A percentile compares a stretch with the other conserved stretches of the same genome.
Conservation (phyloP, 2,329 filamentous ascomycete genomes). For the Hypoxylon sp. region DNA sequence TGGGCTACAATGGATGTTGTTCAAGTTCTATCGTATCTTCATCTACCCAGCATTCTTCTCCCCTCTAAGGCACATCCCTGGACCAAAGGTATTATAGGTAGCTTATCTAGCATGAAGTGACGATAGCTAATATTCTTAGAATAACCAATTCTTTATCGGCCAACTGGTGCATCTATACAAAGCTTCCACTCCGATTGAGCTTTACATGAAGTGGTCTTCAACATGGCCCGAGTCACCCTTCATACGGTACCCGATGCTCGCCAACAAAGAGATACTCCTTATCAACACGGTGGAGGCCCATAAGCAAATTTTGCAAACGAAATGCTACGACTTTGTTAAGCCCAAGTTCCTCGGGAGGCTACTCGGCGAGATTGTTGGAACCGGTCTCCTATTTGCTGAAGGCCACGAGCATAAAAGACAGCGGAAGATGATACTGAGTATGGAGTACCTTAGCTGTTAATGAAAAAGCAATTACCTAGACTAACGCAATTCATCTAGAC, state of each 20-base stretch:
- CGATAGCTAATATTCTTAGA: conserved; percentile 19
- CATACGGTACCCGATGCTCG: conserved; percentile 46
- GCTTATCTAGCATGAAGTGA: not conserved
- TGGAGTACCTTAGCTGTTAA: not conserved
- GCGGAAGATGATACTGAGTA: conserved; percentile 50
- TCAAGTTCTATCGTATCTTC: conserved; percentile 32
- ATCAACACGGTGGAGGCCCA: conserved; percentile 47
- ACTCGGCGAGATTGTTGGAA: conserved; percentile 45
- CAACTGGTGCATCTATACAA: conserved; percentile 34
- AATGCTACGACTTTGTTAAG: conserved; percentile 51
- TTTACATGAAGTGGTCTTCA: conserved; percentile 41
- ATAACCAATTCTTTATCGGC: conserved; percentile 38
- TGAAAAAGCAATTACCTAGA: not conserved
- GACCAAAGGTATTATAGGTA: conserved; percentile 24
- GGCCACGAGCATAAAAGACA: conserved; percentile 52
- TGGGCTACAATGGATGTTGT: conserved; percentile 20
- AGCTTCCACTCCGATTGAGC: conserved; percentile 37
- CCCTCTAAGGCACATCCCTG: conserved; percentile 27
- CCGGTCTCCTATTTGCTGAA: conserved; percentile 54
- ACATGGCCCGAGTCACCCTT: conserved; percentile 46
- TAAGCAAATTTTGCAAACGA: conserved; percentile 47
- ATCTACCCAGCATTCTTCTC: conserved; percentile 32
- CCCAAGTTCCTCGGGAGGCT: conserved; percentile 47
- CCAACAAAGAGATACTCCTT: conserved; percentile 46
- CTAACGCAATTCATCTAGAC: conserved; percentile 26